Conservation (phyloP, 331 rosid genomes). For the Pyracantha coccinea region DNA sequence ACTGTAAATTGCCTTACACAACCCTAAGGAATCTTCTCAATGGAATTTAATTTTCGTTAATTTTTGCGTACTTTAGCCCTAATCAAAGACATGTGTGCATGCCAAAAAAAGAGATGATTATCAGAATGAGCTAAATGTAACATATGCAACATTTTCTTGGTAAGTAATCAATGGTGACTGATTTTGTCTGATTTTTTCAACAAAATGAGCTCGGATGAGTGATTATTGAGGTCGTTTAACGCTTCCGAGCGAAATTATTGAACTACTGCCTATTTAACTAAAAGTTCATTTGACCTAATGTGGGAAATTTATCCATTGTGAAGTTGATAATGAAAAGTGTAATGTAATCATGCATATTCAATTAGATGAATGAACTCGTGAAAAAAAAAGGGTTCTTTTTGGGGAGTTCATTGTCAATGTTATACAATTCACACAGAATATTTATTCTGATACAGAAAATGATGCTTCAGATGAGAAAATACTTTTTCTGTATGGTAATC, state of each 20-base stretch:
- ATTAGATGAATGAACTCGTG: not conserved
- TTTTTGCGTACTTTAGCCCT: not conserved
- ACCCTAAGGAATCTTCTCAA: not conserved
- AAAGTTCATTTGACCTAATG: not conserved
- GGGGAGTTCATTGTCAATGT: not conserved
- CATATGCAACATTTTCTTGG: too few relatives aligned
- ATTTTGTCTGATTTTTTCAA: not conserved
- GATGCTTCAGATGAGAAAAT: not conserved
- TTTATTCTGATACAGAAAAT: not conserved
- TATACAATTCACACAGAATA: not conserved
- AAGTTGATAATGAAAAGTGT: not conserved
- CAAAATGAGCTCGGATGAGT: not conserved
- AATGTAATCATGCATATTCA: not conserved
- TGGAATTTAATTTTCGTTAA: not conserved
- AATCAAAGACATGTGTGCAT: not conserved
- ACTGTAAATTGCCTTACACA: not conserved
- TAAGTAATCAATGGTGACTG: not conserved
- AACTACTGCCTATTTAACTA: not conserved
- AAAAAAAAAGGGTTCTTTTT: not conserved
- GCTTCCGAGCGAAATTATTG: too few relatives aligned
- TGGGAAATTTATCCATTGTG: not conserved
- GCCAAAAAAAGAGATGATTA: not conserved
- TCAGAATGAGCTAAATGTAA: too few relatives aligned
- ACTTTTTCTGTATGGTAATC: not conserved
- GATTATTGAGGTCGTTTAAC: not conserved